Percentiles rank a stretch among this genome's conserved stretches.
Conservation (phyloP, 129 eudicot species). For the Helianthus tuberosus region DNA sequence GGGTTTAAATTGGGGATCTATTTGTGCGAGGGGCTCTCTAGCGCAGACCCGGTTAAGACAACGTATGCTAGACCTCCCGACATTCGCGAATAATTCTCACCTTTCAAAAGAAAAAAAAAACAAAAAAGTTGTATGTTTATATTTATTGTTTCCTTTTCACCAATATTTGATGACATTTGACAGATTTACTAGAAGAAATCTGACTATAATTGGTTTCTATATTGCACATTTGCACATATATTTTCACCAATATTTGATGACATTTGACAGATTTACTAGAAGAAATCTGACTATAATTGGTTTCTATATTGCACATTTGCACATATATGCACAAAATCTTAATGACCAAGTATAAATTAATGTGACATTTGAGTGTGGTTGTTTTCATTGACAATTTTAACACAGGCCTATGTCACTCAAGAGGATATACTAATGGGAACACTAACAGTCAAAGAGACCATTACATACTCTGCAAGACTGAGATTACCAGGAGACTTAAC, state of each 20-base stretch:
- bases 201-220: background rate
- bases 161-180: background rate
- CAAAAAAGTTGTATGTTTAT: background rate
- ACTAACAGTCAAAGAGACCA: constrained; percentile 74
- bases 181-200: background rate
- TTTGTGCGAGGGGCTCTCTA: no score
- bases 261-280: background rate
- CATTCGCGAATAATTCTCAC: no score
- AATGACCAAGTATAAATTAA: background rate
- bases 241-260: background rate
- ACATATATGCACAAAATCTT: background rate
- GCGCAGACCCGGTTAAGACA: no score
- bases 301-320: no score
- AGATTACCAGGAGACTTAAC: constrained; percentile 50
- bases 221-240: background rate
- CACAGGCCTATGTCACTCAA: constrained; percentile 88
- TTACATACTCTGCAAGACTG: constrained; percentile 67
- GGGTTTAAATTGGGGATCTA: no score
- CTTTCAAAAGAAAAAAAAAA: no score
- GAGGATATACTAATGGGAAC: constrained; percentile 70
- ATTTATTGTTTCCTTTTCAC: background rate
- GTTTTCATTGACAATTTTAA: background rate
- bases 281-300: background rate
- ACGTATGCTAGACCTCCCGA: no score
- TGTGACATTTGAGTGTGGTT: background rate